Base-by-base conservation (phyloP, 1,284 basidiomycete genomes). In the Ustilago sp. region DNA sequence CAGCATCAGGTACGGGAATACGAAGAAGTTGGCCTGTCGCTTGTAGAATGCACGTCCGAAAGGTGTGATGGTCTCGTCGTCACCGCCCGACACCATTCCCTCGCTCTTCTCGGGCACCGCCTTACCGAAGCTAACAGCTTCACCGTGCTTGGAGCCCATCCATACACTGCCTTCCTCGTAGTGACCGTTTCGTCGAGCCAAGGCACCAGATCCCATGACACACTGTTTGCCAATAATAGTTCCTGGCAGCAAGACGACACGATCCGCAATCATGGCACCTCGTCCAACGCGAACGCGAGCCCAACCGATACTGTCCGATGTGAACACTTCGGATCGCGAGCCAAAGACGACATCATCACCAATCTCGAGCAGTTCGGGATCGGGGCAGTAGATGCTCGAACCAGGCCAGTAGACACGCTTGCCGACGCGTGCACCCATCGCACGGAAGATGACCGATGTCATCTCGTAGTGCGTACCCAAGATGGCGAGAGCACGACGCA, bases 401-500 rank as follows among this genome's bases (percentile, higher is more conserved):
- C 84, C 84, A 4, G 84, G 84, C 84, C 84, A 86, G 75, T 86
- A 86, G 59, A 86, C 84, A 15, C 84, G 83, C 66, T 80, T 83
- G 57, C 84, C 84, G 36, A 86, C 82, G 34, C 80, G 79, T 23
- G 84, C 83, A 35, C 84, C 84, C 84, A 86, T 85, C 8, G 83
- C 82, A 63, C 84, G 82, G 74, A 81, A 86, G 51, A 86, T 74
- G 55, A 85, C 83, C 55, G 84, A 86, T 8, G 79, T 81, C 84
- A 86, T 86, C 55, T 86, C 84, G 76, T 86, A 86, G 67, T 86
- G 84, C 13, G 84, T 86, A 41, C 84, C 84, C 38, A 86, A 67
- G 53, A 86, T 81, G 36, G 77, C 67, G 28, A 86, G 74, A 17
- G 84, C 83, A 23, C 81, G 80, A 53, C 80, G 79, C 23, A 86